Conservation (phyloP, 2,329 filamentous ascomycete genomes). For the Fusarium nygamai region DNA sequence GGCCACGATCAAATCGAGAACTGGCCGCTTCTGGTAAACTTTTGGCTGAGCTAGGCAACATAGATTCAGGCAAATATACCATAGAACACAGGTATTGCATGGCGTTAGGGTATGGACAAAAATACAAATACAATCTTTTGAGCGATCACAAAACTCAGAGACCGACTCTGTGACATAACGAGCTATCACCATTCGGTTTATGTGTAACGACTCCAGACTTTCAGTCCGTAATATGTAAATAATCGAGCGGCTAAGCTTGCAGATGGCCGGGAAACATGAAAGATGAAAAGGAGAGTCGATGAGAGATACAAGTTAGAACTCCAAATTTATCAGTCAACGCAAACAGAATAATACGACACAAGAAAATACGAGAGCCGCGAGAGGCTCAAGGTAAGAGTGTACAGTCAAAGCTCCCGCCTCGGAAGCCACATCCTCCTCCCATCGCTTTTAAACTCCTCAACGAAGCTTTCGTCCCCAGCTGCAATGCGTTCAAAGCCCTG, state of each 20-base stretch:
- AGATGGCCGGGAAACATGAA: background rate
- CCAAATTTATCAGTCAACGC: slow-evolving; percentile 36
- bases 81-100: slow-evolving; percentile 12
- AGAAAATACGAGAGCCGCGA: slow-evolving; percentile 36
- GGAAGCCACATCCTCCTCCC: slow-evolving; percentile 17
- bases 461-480: slow-evolving; percentile 1
- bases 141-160: background rate
- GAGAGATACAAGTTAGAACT: slow-evolving; percentile 26
- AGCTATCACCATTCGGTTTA: background rate
- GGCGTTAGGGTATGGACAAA: slow-evolving; percentile 28
- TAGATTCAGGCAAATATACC: background rate
- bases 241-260: background rate
- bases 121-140: background rate
- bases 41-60: background rate
- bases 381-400: slow-evolving; percentile 38
- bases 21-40: background rate
- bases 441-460: slow-evolving; percentile 25
- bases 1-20: background rate
- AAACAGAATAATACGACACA: slow-evolving; percentile 32
- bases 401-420: slow-evolving; percentile 36
- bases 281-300: background rate
- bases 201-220: background rate
- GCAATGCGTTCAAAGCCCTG: background rate
- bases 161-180: background rate
- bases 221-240: background rate